phyloP scores from a whole-genome alignment of 2,329 filamentous ascomycete species.

The Berkeleyomyces basicola region DNA sequence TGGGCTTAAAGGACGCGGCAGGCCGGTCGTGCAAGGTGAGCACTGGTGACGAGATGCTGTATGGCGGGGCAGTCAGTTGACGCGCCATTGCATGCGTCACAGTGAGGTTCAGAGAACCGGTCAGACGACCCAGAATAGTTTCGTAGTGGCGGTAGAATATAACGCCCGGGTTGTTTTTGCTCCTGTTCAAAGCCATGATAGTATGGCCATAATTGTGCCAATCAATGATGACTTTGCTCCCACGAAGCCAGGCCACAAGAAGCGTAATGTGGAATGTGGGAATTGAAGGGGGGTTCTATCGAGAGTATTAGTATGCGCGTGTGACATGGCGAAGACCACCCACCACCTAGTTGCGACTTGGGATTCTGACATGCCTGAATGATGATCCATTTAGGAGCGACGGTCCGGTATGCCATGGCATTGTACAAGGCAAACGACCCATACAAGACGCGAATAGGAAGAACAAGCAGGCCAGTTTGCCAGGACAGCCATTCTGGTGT shows the following conservation, averaged over 20 bases:
- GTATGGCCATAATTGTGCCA: slow-evolving; percentile 99
- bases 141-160: slow-evolving; percentile 65
- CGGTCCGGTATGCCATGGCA: slow-evolving; percentile 56
- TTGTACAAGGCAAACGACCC: slow-evolving; percentile 47
- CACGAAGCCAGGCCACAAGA: slow-evolving; percentile 56
- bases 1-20: slow-evolving; percentile 62
- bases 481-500: slow-evolving; percentile 52
- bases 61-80: slow-evolving; percentile 47
- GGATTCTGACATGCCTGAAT: slow-evolving; percentile 42
- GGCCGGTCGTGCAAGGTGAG: slow-evolving; percentile 75
- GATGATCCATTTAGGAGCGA: slow-evolving; percentile 69
- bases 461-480: slow-evolving; percentile 13
- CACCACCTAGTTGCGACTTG: neutral
- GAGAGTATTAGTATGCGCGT: slow-evolving; percentile 12
- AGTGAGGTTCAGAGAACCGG: slow-evolving; percentile 58
- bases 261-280: slow-evolving; percentile 68
- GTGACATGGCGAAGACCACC: neutral
- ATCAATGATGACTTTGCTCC: slow-evolving; percentile 74
- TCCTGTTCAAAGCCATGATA: slow-evolving; percentile 53
- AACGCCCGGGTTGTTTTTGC: slow-evolving; percentile 55
- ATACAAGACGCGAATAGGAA: slow-evolving; percentile 14
- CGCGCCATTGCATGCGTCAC: slow-evolving; percentile 80
- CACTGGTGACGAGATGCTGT: slow-evolving; percentile 47
- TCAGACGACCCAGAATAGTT: slow-evolving; percentile 47
- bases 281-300: slow-evolving; percentile 82